Evolutionary conservation across 768 basidiomycete genomes (phyloP), one percentile per base, ranked within the genome.

Genomic region (Suillus luteus): DNA sequence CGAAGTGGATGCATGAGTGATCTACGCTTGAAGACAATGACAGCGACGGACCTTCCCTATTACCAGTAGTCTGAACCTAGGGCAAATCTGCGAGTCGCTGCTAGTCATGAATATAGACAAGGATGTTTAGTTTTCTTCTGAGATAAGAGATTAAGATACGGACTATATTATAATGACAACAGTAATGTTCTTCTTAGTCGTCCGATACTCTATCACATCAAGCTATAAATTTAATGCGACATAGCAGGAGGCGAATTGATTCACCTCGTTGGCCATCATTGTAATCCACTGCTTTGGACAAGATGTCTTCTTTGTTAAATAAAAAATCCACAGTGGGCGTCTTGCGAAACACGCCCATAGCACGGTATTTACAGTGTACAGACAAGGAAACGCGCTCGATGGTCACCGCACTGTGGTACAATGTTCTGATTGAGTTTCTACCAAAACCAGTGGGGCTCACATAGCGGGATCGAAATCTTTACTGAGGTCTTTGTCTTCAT

Each of bases 21-120:
- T 44, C 35, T 35, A 27, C 19, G 9, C 11, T 41, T 48, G 19
- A 31, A 63, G 24, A 31, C 9, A 44, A 38, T 19, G 24, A 19
- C 15, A 24, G 35, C 19, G 33, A 15, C 63, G 9, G 46, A 64
- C 64, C 51, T 64, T 64, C 17, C 64, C 64, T 46, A 64, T 64
- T 15, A 64, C 52, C 9, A 64, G 52, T 27, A 64, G 59, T 15
- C 60, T 52, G 43, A 62, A 61, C 27, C 60, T 64, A 31, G 64
- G 64, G 35, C 64, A 64, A 31, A 37, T 15, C n/a, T 44, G 24
- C 6, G 27, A 61, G 40, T 40, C 48, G 24, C 54, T 54, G 35
- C 31, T 64, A n/a, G 54, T 40, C n/a, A 4, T 31, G 64, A n/a
- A 17, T 49, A 27, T 49, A 31, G 17, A 27, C n/a, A 17, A 48